Conservation (phyloP, 2,329 filamentous ascomycete species). For the Alternaria solani region DNA sequence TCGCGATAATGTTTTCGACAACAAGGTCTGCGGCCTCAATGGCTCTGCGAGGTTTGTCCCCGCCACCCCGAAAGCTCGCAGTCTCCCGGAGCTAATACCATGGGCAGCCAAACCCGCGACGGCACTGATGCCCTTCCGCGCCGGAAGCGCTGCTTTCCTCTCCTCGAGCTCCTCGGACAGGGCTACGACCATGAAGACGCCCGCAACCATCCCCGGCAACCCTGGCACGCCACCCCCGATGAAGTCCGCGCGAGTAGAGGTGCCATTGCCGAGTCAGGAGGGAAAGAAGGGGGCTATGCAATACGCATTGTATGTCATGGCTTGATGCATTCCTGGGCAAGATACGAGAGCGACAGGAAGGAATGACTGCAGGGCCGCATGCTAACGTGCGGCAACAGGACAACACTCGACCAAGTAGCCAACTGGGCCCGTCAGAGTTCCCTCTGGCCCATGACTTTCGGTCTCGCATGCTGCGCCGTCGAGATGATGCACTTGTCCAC, state of each 20-base stretch:
- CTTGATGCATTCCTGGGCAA: background rate
- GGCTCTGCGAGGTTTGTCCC: conserved; percentile 62
- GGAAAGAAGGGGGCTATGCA: conserved; percentile 80
- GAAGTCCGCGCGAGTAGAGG: conserved; percentile 70
- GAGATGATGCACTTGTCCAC: conserved; percentile 96
- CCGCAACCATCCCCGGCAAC: conserved; percentile 62
- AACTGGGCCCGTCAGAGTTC: conserved; percentile 90
- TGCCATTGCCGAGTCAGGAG: conserved; percentile 80
- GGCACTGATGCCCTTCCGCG: conserved; percentile 69
- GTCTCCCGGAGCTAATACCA: conserved; percentile 38
- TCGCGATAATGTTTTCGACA: conserved; percentile 59
- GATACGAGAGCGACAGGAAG: background rate
- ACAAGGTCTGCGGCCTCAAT: conserved; percentile 62
- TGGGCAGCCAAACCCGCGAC: conserved; percentile 70
- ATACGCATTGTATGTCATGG: conserved; percentile 78
- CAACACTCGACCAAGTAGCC: conserved; percentile 80
- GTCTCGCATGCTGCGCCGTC: conserved; percentile 86
- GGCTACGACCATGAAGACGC: conserved; percentile 65
- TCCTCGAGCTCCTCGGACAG: conserved; percentile 71
- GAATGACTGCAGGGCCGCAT: background rate
- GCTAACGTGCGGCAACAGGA: conserved; percentile 59
- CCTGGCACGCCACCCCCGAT: conserved; percentile 61
- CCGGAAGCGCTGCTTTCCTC: conserved; percentile 67
- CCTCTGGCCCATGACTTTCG: conserved; percentile 93
- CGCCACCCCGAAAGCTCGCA: conserved; percentile 23